Evolutionary conservation across 805 yeast species (phyloP).

Genomic region (Saturnispora quitensis): DNA sequence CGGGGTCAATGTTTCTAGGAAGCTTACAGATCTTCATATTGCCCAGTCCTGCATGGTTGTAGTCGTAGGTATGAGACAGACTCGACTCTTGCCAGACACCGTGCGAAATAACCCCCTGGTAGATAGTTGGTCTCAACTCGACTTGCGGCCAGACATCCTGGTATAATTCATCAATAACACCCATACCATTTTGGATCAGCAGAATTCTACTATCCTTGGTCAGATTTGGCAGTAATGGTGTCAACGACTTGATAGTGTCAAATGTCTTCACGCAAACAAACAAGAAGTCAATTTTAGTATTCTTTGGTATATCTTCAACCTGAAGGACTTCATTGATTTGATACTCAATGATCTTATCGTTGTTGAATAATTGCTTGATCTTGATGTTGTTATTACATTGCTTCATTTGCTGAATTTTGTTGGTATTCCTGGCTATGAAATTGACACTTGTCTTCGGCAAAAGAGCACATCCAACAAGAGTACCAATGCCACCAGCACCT

Average conservation of each 20-base stretch:
- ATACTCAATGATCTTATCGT: slow-evolving; percentile 10
- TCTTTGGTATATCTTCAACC: slow-evolving; percentile 15
- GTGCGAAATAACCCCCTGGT: slow-evolving; percentile 74
- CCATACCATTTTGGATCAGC: slow-evolving; percentile 82
- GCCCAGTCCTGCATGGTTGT: slow-evolving; percentile 67
- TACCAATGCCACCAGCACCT: slow-evolving; percentile 31
- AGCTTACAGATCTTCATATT: slow-evolving; percentile 48
- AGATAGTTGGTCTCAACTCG: slow-evolving; percentile 43
- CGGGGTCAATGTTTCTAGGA: slow-evolving; percentile 31
- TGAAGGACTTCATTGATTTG: slow-evolving; percentile 14
- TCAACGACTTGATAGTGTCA: slow-evolving; percentile 57
- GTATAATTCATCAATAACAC: slow-evolving; percentile 48
- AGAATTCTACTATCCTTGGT: slow-evolving; percentile 44
- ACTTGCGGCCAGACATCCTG: slow-evolving; percentile 43
- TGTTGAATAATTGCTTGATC: slow-evolving; percentile 21
- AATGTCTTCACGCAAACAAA: slow-evolving; percentile 76
- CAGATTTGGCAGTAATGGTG: slow-evolving; percentile 43
- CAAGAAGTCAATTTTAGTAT: slow-evolving; percentile 26
- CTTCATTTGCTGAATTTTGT: slow-evolving; percentile 17
- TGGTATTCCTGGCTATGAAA: slow-evolving; percentile 22
- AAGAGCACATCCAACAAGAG: slow-evolving; percentile 22
- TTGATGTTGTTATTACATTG: slow-evolving; percentile 14
- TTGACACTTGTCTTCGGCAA: slow-evolving; percentile 16
- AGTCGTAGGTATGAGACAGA: slow-evolving; percentile 30
- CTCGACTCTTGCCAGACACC: slow-evolving; percentile 51